phyloP scores from a whole-genome alignment of 768 basidiomycete species.

The Xanthoconium purpureum region DNA sequence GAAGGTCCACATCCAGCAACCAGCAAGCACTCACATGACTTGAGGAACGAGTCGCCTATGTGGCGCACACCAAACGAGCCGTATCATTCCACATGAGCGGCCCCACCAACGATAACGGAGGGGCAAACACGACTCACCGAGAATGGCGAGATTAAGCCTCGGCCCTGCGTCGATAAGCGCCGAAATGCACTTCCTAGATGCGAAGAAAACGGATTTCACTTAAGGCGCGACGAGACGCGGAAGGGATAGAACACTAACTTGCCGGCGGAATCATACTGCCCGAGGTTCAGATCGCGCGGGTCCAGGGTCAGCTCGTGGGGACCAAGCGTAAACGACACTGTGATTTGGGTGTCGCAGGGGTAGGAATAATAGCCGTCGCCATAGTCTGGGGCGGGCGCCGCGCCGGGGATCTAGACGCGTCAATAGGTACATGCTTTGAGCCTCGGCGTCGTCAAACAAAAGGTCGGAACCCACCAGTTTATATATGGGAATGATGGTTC shows the following conservation, averaged over 20 bases:
- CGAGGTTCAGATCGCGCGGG: conserved; percentile 55
- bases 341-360: conserved; percentile 42
- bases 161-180: conserved; percentile 44
- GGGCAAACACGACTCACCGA: conserved; percentile 14
- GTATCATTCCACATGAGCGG: too few species aligned
- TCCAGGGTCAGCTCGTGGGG: conserved; percentile 41
- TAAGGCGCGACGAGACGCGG: not conserved
- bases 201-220: too few species aligned
- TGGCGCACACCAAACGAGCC: not conserved
- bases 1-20: not conserved
- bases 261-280: conserved; percentile 34
- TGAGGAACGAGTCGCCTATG: conserved; percentile 58
- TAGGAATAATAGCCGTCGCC: conserved; percentile 53
- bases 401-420: conserved; percentile 47
- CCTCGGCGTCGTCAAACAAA: not conserved
- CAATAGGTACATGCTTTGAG: too few species aligned
- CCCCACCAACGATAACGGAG: not conserved
- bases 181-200: conserved; percentile 49
- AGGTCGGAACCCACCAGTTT: conserved; percentile 28
- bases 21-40: conserved; percentile 49
- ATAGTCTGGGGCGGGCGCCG: conserved; percentile 38
- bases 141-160: conserved; percentile 6
- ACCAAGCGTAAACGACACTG: conserved; percentile 45
- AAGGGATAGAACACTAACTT: conserved; percentile 14
- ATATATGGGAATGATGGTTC: conserved; percentile 47